A percentile compares a stretch with the other conserved stretches of the same genome.
Evolutionary conservation across 2,329 filamentous ascomycete genomes (phyloP).

Genomic region (Aureobasidium uvarum): DNA sequence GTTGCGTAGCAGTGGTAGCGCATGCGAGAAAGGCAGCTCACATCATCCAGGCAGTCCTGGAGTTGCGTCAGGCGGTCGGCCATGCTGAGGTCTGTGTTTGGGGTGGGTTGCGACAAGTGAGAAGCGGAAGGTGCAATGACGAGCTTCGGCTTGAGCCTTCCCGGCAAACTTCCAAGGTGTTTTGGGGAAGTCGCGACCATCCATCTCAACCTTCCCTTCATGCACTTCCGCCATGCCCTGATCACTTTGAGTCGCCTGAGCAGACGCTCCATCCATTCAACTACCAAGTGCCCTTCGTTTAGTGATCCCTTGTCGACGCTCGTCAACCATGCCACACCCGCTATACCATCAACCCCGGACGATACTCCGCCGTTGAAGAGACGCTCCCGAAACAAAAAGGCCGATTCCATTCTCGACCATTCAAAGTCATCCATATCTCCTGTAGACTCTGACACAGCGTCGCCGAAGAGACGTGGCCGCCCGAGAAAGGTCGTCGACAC

Average conservation of each 20-base stretch:
- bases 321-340: neutral
- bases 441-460: neutral
- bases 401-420: too few relatives aligned
- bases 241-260: conserved; percentile 3
- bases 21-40: conserved; percentile 39
- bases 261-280: neutral
- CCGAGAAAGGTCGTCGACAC: conserved; percentile 9
- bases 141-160: conserved; percentile 2
- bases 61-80: conserved; percentile 76
- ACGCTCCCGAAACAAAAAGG: neutral
- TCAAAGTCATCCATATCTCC: neutral
- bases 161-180: neutral
- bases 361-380: neutral
- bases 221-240: conserved; percentile 22
- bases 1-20: neutral
- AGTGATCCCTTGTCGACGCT: neutral
- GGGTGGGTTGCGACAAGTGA: neutral
- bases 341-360: conserved; percentile 1
- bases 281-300: neutral
- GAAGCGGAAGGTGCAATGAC: conserved; percentile 3
- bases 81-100: conserved; percentile 47
- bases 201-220: neutral
- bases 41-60: conserved; percentile 81
- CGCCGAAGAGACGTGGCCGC: conserved; percentile 26
- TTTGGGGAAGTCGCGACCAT: conserved; percentile 15